A percentile compares a stretch with the other conserved stretches of the same genome.
Evolutionary conservation across 495 filamentous ascomycete genomes (phyloP).

Genomic region (Penicillium cataractarum): DNA sequence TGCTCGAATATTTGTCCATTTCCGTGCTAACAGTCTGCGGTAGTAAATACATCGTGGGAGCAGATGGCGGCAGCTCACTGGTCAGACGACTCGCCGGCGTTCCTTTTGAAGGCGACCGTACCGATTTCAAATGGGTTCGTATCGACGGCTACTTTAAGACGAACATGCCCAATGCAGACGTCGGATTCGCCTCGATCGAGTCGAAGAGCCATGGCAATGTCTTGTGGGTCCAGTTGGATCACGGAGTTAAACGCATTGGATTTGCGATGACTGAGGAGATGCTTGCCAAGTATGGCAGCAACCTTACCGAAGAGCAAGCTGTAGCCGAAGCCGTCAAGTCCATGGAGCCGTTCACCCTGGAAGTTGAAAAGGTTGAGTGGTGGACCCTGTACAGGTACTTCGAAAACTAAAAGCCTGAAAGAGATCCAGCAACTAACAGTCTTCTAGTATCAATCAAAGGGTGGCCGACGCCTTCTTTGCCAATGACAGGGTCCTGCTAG

Average conservation of each 20-base stretch:
- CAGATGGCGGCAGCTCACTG: constrained; percentile 50
- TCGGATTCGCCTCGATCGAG: background rate
- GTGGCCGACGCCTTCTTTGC: constrained; percentile 49
- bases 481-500: constrained; percentile 46
- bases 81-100: constrained; percentile 46
- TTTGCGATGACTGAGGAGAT: constrained; percentile 54
- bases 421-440: background rate
- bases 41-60: constrained; percentile 50
- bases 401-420: too few species aligned
- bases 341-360: constrained; percentile 49
- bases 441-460: constrained; percentile 56
- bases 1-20: background rate
- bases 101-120: constrained; percentile 47
- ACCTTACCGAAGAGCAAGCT: constrained; percentile 28
- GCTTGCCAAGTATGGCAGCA: constrained; percentile 41
- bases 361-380: constrained; percentile 54
- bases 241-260: constrained; percentile 53
- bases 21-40: background rate
- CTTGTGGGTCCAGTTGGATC: constrained; percentile 54
- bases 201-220: constrained; percentile 52
- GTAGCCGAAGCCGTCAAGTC: constrained; percentile 48
- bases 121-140: constrained; percentile 50
- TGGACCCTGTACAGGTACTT: constrained; percentile 45
- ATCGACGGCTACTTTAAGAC: constrained; percentile 55
- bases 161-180: constrained; percentile 40